Evolutionary conservation across 306 rosid genomes (phyloP).

Genomic region (Medicago ruthenica): DNA sequence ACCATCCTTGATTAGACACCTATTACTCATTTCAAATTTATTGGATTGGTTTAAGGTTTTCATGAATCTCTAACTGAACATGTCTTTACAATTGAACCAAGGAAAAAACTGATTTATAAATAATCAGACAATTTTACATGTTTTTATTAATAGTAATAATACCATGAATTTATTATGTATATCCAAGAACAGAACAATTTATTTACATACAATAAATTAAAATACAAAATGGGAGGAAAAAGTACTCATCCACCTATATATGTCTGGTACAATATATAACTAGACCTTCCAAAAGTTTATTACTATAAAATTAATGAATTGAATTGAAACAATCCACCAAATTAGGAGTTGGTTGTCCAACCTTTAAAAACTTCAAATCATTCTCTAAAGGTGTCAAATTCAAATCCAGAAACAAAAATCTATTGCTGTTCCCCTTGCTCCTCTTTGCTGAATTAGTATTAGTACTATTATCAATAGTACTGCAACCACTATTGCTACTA

Average conservation of each 20-base stretch:
- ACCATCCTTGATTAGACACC: too few relatives aligned
- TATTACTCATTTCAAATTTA: neutral
- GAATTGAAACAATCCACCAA: slow-evolving; percentile 62
- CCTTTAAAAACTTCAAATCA: slow-evolving; percentile 67
- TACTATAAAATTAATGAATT: neutral
- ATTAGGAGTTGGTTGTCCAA: slow-evolving; percentile 53
- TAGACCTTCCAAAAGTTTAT: neutral
- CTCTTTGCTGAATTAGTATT: slow-evolving; percentile 26
- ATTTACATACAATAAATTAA: slow-evolving; percentile 29
- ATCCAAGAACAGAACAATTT: slow-evolving; percentile 34
- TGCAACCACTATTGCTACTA: neutral
- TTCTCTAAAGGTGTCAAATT: slow-evolving; percentile 88
- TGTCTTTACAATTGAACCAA: neutral
- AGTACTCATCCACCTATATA: neutral
- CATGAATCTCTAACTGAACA: neutral
- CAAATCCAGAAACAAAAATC: slow-evolving; percentile 71
- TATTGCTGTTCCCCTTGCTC: slow-evolving; percentile 31
- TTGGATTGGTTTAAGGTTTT: slow-evolving; percentile 4
- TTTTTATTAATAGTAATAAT: neutral
- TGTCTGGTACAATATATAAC: neutral
- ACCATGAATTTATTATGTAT: slow-evolving; percentile 23
- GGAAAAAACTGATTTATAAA: neutral
- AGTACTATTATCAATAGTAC: slow-evolving; percentile 10
- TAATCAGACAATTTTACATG: neutral
- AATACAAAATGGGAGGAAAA: slow-evolving; percentile 18